phyloP scores from a whole-genome alignment of 192 early-diverging fungal genomes.

The Linnemannia zychae region DNA sequence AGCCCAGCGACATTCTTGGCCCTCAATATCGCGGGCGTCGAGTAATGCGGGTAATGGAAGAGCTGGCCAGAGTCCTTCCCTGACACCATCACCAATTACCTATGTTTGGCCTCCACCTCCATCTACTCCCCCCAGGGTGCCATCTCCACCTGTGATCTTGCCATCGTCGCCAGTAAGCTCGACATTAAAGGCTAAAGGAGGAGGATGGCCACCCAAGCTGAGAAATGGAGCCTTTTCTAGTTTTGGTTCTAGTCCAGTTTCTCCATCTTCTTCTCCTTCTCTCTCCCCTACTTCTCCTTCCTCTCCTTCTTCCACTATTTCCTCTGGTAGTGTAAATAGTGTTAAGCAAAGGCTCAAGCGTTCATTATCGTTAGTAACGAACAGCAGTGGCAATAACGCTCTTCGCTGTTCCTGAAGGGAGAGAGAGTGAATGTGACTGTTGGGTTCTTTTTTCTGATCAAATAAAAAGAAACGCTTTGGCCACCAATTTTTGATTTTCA shows the following conservation, averaged over 20 bases:
- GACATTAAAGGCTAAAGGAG: neutral
- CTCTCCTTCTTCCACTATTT: too few species aligned
- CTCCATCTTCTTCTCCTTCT: neutral
- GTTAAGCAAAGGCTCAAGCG: too few species aligned
- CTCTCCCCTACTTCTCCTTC: too few species aligned
- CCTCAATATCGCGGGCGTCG: too few species aligned
- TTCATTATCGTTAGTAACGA: neutral
- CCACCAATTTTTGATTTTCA: neutral
- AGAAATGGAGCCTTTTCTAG: neutral
- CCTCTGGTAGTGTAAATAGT: too few species aligned
- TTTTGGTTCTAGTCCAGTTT: too few species aligned
- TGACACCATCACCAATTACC: neutral
- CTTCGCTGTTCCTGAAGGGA: neutral
- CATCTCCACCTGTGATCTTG: neutral
- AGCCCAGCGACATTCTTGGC: too few species aligned
- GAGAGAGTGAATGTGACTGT: neutral
- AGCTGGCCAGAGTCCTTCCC: too few species aligned
- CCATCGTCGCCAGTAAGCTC: neutral
- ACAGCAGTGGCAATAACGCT: neutral
- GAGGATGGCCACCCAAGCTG: neutral
- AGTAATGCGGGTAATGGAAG: neutral
- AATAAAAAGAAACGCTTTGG: slow-evolving; percentile 18
- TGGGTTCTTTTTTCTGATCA: neutral
- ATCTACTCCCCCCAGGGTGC: neutral
- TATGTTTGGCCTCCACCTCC: neutral